phyloP scores from a whole-genome alignment of 305 asterid genomes.

The Coffea humblotiana region DNA sequence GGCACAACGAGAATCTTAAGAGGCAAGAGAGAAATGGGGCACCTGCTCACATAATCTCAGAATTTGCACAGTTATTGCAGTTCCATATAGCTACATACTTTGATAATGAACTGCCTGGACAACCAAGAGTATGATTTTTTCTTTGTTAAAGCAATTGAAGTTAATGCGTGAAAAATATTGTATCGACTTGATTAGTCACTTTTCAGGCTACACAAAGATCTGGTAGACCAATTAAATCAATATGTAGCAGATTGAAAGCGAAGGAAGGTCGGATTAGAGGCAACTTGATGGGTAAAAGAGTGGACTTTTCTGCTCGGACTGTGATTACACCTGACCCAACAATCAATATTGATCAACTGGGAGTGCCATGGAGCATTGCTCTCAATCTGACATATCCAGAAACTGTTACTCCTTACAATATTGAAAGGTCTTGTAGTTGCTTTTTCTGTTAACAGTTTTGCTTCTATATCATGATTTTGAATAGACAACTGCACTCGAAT shows the following conservation, averaged over 20 bases:
- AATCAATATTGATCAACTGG: conserved; percentile 92
- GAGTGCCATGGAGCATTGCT: conserved; percentile 99
- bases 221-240: conserved; percentile 93
- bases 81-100: conserved; percentile 97
- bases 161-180: not conserved
- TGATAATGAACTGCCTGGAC: conserved; percentile 98
- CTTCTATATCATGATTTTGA: conserved; percentile 18
- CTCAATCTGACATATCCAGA: conserved; percentile 96
- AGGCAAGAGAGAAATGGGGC: conserved; percentile 97
- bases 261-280: conserved; percentile 98
- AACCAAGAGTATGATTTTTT: conserved; percentile 72
- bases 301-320: conserved; percentile 96
- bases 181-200: conserved; percentile 15
- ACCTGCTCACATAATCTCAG: conserved; percentile 96
- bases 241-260: conserved; percentile 96
- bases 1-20: conserved; percentile 96
- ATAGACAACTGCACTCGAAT: conserved; percentile 14
- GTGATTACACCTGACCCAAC: conserved; percentile 99
- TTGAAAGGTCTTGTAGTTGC: conserved; percentile 64
- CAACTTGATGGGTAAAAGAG: conserved; percentile 97
- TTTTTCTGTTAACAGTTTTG: conserved; percentile 9
- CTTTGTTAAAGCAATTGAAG: not conserved
- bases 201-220: conserved; percentile 54
- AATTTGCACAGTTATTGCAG: conserved; percentile 95
- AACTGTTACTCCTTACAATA: conserved; percentile 96